Percentiles rank a stretch among this genome's conserved stretches.
These are phyloP conservation scores for Vicia villosa DNA, from an alignment of 306 rosid species.

Conservation along the genomic window DNA sequence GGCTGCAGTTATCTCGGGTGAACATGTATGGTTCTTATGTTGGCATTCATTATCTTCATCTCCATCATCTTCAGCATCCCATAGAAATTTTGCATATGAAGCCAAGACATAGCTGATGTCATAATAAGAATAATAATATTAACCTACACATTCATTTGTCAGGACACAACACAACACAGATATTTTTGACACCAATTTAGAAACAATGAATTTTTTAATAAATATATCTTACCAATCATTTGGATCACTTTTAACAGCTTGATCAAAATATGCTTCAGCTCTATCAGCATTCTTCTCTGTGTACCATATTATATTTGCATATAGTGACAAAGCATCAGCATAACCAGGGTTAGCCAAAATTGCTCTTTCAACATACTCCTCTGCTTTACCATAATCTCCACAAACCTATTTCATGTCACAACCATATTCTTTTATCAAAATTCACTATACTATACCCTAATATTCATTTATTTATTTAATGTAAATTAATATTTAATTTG, in stretches of 20 bases:
- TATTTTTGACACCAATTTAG: background rate
- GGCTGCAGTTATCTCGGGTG: conserved; percentile 45
- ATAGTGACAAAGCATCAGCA: conserved; percentile 54
- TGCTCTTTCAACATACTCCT: conserved; percentile 80
- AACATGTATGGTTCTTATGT: conserved; percentile 32
- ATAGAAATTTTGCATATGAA: conserved; percentile 79
- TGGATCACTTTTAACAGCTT: conserved; percentile 72
- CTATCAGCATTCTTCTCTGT: conserved; percentile 61
- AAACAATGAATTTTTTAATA: too few relatives aligned
- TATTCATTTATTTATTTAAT: background rate
- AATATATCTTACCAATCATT: conserved; percentile 65
- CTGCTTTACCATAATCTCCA: conserved; percentile 73
- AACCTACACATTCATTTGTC: conserved; percentile 28
- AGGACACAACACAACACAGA: background rate
- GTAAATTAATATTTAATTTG: background rate
- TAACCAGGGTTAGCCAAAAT: conserved; percentile 69
- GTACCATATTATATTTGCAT: conserved; percentile 78
- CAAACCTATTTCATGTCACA: conserved; percentile 52
- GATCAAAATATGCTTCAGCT: conserved; percentile 75
- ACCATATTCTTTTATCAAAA: background rate
- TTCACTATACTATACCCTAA: background rate
- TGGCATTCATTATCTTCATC: conserved; percentile 46
- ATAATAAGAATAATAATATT: conserved; percentile 32
- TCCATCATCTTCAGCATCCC: conserved; percentile 68
- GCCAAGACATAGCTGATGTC: conserved; percentile 76